phyloP scores from a whole-genome alignment of 352 stramenopile species.

The Blastocystis sp. region DNA sequence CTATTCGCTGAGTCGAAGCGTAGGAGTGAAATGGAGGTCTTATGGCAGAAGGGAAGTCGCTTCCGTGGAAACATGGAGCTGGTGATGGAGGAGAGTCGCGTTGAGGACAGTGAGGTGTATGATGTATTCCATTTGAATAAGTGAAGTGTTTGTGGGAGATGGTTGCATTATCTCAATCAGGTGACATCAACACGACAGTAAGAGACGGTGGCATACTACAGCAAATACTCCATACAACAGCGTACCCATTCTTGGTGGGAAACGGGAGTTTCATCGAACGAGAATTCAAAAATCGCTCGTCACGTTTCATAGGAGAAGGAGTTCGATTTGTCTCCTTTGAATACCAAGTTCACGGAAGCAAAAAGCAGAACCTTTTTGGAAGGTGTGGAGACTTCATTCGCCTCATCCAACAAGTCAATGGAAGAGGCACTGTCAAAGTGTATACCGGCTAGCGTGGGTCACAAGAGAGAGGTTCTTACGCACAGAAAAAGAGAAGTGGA shows the following conservation, averaged over 20 bases:
- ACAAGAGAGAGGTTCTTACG: not conserved
- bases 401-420: not conserved
- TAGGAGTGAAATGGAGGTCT: not conserved
- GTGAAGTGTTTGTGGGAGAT: not conserved
- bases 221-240: not conserved
- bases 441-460: not conserved
- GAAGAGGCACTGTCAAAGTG: not conserved
- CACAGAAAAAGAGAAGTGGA: not conserved
- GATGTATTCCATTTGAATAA: not conserved
- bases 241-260: not conserved
- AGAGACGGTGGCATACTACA: not conserved
- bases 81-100: not conserved
- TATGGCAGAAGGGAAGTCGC: not conserved
- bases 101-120: not conserved
- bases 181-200: too few relatives aligned
- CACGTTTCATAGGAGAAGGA: not conserved
- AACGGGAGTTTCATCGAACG: not conserved
- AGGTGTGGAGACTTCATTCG: not conserved
- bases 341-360: not conserved
- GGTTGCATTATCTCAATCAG: not conserved
- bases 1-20: not conserved
- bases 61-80: not conserved
- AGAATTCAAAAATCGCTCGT: not conserved
- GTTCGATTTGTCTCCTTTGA: not conserved
- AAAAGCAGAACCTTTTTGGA: not conserved